A percentile compares a stretch with the other conserved stretches of the same genome.
phyloP scores from a whole-genome alignment of 2,329 filamentous ascomycete species.

The Metarhizium rileyi region DNA sequence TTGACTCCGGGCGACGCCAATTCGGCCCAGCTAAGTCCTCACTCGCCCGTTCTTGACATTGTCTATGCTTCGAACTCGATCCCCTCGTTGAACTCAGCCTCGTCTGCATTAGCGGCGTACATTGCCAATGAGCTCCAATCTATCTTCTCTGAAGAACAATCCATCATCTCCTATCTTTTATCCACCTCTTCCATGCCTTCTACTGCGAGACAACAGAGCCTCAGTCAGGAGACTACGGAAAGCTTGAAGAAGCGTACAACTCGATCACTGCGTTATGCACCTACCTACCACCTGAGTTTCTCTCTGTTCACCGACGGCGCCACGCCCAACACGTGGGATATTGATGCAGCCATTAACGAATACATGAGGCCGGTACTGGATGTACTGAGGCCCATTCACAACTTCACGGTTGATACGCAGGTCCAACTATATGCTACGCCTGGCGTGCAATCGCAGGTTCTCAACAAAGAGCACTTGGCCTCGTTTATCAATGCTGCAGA shows the following conservation, averaged over 20 bases:
- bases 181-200: conserved; percentile 47
- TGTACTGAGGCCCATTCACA: conserved; percentile 73
- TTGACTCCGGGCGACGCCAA: conserved; percentile 55
- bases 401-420: conserved; percentile 93
- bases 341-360: conserved; percentile 68
- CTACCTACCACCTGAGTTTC: conserved; percentile 92
- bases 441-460: conserved; percentile 50
- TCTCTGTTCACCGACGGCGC: conserved; percentile 81
- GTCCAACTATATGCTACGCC: conserved; percentile 84
- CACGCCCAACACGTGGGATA: conserved; percentile 79
- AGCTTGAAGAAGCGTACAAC: conserved; percentile 62
- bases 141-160: conserved; percentile 80
- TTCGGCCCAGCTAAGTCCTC: conserved; percentile 55
- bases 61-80: conserved; percentile 63
- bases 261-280: conserved; percentile 79
- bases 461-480: conserved; percentile 79
- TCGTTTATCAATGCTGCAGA: conserved; percentile 97
- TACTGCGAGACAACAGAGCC: conserved; percentile 33
- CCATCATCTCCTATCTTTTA: conserved; percentile 68
- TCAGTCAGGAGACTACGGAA: conserved; percentile 43
- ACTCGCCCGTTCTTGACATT: conserved; percentile 64
- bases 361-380: conserved; percentile 77
- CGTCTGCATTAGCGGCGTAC: conserved; percentile 65
- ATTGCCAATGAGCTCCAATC: conserved; percentile 69
- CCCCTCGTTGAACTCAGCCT: conserved; percentile 56